Evolutionary conservation across 164 flowering plant genomes (phyloP).

Genomic region (Nymphaea colorata): DNA sequence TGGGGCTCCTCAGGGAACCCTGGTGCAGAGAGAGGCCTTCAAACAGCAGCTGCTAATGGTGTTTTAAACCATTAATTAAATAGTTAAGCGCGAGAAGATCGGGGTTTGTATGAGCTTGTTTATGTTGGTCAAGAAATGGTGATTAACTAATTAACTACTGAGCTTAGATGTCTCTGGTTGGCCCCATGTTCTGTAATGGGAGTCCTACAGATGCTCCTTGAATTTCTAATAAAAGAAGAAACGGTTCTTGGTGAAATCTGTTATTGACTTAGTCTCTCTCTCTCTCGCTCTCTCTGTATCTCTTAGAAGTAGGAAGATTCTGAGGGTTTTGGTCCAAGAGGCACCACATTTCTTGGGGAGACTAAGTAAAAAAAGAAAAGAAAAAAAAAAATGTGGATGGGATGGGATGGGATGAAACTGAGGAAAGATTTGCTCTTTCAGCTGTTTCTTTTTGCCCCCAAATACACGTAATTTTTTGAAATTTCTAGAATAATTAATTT

Average conservation of each 20-base stretch:
- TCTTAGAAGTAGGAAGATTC: background rate
- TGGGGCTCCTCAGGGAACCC: conserved; percentile 2
- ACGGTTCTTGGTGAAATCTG: background rate
- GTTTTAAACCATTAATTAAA: background rate
- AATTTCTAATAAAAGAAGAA: background rate
- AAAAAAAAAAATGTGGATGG: background rate
- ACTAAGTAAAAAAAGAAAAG: background rate
- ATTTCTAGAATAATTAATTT: too few relatives aligned
- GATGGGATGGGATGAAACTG: background rate
- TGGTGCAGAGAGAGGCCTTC: background rate
- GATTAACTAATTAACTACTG: background rate
- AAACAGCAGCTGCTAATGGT: background rate
- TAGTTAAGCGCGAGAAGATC: background rate
- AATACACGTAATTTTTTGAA: background rate
- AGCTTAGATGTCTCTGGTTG: background rate
- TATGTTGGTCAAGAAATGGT: background rate
- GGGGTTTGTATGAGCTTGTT: background rate
- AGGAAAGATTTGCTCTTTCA: background rate
- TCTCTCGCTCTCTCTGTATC: background rate
- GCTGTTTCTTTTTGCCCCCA: background rate
- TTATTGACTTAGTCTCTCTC: background rate
- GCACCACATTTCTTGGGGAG: background rate
- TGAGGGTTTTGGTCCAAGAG: background rate
- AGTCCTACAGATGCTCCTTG: background rate
- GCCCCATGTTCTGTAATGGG: background rate